Conservation (phyloP, 208 protist genomes). For the Acanthamoeba castellanii region DNA sequence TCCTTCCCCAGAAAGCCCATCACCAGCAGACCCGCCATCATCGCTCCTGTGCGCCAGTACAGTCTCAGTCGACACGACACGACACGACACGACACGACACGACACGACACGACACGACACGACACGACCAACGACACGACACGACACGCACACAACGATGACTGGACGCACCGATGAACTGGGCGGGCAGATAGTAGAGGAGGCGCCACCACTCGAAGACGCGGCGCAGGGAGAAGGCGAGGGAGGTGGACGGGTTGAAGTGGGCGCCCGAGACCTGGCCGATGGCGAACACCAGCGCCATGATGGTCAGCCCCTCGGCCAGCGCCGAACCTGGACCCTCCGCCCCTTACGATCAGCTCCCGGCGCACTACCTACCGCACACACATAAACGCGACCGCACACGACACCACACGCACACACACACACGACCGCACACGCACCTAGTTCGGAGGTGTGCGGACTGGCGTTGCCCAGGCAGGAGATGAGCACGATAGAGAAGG, state of each 20-base stretch:
- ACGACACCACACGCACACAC: no score
- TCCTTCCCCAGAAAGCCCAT: background rate
- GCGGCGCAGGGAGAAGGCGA: background rate
- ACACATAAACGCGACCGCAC: no score
- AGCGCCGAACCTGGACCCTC: background rate
- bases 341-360: background rate
- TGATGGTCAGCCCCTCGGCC: background rate
- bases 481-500: background rate
- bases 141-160: no score
- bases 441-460: background rate
- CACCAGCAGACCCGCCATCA: background rate
- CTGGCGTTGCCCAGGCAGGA: background rate
- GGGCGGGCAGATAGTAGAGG: conserved; percentile 31
- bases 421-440: background rate
- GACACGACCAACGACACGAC: background rate
- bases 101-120: background rate
- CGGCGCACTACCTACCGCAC: no score
- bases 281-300: conserved; percentile 18
- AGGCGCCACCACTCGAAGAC: conserved; percentile 17
- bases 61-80: background rate
- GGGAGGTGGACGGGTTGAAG: background rate
- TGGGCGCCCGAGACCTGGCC: conserved; percentile 27
- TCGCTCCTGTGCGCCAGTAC: background rate
- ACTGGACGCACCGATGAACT: background rate
- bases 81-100: background rate